Conservation (phyloP, 2,329 filamentous ascomycete genomes). For the Botrytis hyacinthi region DNA sequence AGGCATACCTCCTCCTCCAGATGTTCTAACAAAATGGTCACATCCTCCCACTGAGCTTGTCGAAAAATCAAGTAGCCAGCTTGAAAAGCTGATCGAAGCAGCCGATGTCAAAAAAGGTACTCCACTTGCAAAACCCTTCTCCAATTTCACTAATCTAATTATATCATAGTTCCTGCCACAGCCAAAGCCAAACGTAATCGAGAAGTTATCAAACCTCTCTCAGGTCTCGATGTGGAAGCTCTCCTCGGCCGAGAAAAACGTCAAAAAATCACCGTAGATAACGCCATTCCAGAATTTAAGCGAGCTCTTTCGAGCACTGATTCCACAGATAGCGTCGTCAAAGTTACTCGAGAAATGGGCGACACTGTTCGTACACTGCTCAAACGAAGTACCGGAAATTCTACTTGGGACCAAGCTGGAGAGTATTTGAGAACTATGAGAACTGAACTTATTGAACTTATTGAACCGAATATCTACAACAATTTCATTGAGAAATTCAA, state of each 20-base stretch:
- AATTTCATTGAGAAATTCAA: slow-evolving; percentile 70
- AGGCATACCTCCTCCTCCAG: slow-evolving; percentile 58
- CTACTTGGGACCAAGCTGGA: slow-evolving; percentile 68
- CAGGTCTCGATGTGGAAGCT: slow-evolving; percentile 81
- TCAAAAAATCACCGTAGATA: slow-evolving; percentile 58
- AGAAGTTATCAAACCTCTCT: slow-evolving; percentile 77
- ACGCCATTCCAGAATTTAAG: slow-evolving; percentile 89
- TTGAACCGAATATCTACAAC: slow-evolving; percentile 77
- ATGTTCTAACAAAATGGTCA: slow-evolving; percentile 70
- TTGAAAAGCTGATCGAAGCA: slow-evolving; percentile 64
- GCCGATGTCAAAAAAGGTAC: slow-evolving; percentile 82
- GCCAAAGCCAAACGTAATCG: slow-evolving; percentile 65
- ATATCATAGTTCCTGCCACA: slow-evolving; percentile 67
- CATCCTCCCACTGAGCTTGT: slow-evolving; percentile 67
- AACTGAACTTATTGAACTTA: slow-evolving; percentile 70
- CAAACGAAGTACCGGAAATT: slow-evolving; percentile 70
- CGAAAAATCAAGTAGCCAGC: slow-evolving; percentile 50
- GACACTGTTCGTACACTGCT: slow-evolving; percentile 68
- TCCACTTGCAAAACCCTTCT: slow-evolving; percentile 5
- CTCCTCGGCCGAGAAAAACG: slow-evolving; percentile 64
- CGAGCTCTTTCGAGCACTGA: slow-evolving; percentile 65
- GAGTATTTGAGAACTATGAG: slow-evolving; percentile 78
- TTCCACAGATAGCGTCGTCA: slow-evolving; percentile 59
- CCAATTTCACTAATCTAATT: slow-evolving; percentile 5
- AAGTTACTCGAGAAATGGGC: slow-evolving; percentile 72